Evolutionary conservation across 2,329 filamentous ascomycete species (phyloP).

Genomic region (Diaporthe vexans): DNA sequence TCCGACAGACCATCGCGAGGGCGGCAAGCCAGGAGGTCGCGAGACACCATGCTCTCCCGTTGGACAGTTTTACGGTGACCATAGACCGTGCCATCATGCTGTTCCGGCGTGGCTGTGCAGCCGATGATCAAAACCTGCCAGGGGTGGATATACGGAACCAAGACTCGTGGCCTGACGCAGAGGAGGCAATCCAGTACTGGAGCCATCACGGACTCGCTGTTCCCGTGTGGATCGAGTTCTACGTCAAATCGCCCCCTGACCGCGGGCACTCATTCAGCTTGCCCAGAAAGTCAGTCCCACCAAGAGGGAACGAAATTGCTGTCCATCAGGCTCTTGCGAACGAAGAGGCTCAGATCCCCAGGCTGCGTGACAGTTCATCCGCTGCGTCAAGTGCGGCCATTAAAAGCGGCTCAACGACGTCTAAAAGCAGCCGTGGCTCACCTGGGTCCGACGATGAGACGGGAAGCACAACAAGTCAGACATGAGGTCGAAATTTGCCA

Average conservation of each 20-base stretch:
- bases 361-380: not conserved
- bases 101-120: constrained; percentile 7
- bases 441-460: constrained; percentile 11
- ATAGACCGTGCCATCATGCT: constrained; percentile 8
- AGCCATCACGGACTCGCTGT: constrained; percentile 10
- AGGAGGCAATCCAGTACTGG: constrained; percentile 16
- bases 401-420: constrained; percentile 20
- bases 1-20: constrained; percentile 11
- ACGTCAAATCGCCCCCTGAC: constrained; percentile 8
- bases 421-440: not conserved
- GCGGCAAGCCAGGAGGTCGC: constrained; percentile 20
- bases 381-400: constrained; percentile 1
- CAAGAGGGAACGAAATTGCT: constrained; percentile 16
- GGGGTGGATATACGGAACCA: constrained; percentile 13
- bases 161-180: constrained; percentile 20
- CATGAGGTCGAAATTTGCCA: not conserved
- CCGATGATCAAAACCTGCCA: constrained; percentile 4
- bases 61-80: constrained; percentile 16
- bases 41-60: not conserved
- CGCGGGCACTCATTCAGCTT: not conserved
- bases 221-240: constrained; percentile 21
- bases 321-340: constrained; percentile 23
- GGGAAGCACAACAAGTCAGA: not conserved
- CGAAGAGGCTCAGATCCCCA: constrained; percentile 12
- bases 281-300: not conserved